phyloP scores from a whole-genome alignment of 768 basidiomycete species.

The Serpula lacrymans region DNA sequence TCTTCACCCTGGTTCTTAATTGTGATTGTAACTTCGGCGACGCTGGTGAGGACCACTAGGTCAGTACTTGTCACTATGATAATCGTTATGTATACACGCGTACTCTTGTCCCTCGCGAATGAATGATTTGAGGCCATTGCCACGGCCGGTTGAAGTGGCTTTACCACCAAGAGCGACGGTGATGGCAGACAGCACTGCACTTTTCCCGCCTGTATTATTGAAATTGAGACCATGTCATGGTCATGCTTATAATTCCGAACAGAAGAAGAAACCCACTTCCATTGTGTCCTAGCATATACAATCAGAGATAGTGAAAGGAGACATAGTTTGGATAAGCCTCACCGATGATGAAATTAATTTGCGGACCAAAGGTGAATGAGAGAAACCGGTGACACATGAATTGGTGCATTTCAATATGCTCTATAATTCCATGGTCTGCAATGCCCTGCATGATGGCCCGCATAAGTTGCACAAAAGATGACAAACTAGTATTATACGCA shows the following conservation, averaged over 20 bases:
- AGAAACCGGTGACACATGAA: slow-evolving; percentile 96
- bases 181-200: slow-evolving; percentile 89
- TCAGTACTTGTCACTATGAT: slow-evolving; percentile 2
- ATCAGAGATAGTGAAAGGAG: slow-evolving; percentile 1
- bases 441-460: slow-evolving; percentile 69
- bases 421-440: slow-evolving; percentile 87
- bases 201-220: slow-evolving; percentile 85
- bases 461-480: slow-evolving; percentile 2
- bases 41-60: slow-evolving; percentile 34
- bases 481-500: slow-evolving; percentile 42
- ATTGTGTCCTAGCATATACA: slow-evolving; percentile 64
- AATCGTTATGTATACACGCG: slow-evolving; percentile 18
- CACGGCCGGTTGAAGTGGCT: slow-evolving; percentile 87
- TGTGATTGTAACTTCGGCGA: slow-evolving; percentile 71
- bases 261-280: slow-evolving; percentile 66
- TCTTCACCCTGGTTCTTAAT: slow-evolving; percentile 91
- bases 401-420: slow-evolving; percentile 80
- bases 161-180: slow-evolving; percentile 94
- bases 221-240: too few relatives aligned
- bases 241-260: too few relatives aligned
- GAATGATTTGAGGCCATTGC: slow-evolving; percentile 77
- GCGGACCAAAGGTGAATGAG: slow-evolving; percentile 82
- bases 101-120: slow-evolving; percentile 82
- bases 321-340: slow-evolving; percentile 14
- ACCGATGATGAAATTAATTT: slow-evolving; percentile 98